Base-by-base conservation (phyloP, 371 early-diverging fungal species). In the Sporodiniella umbellata region DNA sequence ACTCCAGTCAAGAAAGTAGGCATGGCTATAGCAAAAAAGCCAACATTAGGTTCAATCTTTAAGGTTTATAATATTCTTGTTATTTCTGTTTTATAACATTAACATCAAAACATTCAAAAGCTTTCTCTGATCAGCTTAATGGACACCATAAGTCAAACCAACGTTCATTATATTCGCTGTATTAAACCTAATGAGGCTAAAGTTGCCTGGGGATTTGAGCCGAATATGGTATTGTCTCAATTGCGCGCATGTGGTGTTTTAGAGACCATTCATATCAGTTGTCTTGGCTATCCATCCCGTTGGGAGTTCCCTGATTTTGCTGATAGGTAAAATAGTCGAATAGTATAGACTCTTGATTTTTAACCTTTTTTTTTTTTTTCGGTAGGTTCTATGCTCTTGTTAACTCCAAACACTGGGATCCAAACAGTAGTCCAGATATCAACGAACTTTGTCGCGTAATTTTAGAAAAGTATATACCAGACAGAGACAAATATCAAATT, bases 211-310 rank as follows among this genome's bases (percentile, higher is more conserved):
- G 75, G 58, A 15, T 94, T 99, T 60, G 96, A 99, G 46, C 85
- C 94, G 21, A 84, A 83, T 33, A 88, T 94, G 86, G 96, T 99
- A 11, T 75, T 99, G 5, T 72, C 90, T 24, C 99, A 99, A 75
- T 68, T 99, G 43, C 87, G 95, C 48, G 99, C 99, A 31, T 99
- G 99, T 78, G 99, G 99, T 84, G 99, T 99, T 14, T 66, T 99
- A 22, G 99, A 99, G 73, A 99, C 99, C 0, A 99, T 99, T 62
- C 87, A 97, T 33, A 99, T 99, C 66, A 91, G 92, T 67, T 93
- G 98, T 65, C 95, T 95, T 14, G 99, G 99, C 25, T 99, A 98
- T 72, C 99, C 99, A 18, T 85, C 91, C 5, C 83, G 98, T 48
- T 87, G 94, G 80, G 73, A 85, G 4, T 95, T 91, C 71, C 79